Percentiles rank a stretch among this genome's conserved stretches.
phyloP scores from a whole-genome alignment of 2,329 filamentous ascomycete species.

The Saccharata proteae region DNA sequence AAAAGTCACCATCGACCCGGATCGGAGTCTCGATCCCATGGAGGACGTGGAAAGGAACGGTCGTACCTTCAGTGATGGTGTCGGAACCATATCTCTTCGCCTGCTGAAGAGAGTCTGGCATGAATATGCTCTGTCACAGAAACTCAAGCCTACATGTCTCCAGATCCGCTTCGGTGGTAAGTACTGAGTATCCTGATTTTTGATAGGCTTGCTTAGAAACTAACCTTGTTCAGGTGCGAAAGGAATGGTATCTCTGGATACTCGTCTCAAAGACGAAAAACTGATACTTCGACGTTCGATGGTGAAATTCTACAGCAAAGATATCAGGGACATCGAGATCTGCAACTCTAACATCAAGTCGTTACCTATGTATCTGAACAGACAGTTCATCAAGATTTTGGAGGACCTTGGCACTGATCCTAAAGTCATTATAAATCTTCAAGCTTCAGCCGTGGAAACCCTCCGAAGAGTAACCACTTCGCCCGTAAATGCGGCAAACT shows the following conservation, averaged over 20 bases:
- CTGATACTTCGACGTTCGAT: constrained; percentile 61
- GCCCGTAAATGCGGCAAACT: constrained; percentile 50
- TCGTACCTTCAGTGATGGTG: constrained; percentile 66
- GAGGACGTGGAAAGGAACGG: constrained; percentile 43
- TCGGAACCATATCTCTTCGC: constrained; percentile 56
- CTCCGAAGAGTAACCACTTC: constrained; percentile 48
- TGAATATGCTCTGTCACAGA: constrained; percentile 34
- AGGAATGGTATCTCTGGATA: constrained; percentile 64
- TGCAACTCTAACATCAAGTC: constrained; percentile 58
- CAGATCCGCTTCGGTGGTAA: constrained; percentile 60
- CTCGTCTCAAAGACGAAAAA: constrained; percentile 42
- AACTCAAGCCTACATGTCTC: constrained; percentile 48
- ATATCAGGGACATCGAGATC: constrained; percentile 48
- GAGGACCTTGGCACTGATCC: constrained; percentile 58
- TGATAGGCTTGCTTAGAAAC: constrained; percentile 2
- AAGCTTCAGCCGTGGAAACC: constrained; percentile 47
- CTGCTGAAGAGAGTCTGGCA: constrained; percentile 51
- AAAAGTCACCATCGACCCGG: constrained; percentile 38
- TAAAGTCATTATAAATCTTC: constrained; percentile 51
- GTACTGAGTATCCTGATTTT: constrained; percentile 4
- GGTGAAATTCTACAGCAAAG: constrained; percentile 57
- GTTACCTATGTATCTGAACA: constrained; percentile 60
- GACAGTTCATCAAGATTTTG: constrained; percentile 73
- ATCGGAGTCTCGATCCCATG: constrained; percentile 16
- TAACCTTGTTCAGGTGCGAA: constrained; percentile 44